A percentile compares a stretch with the other conserved stretches of the same genome.
phyloP scores from a whole-genome alignment of 805 yeast species.

The Myxozyma geophila region DNA sequence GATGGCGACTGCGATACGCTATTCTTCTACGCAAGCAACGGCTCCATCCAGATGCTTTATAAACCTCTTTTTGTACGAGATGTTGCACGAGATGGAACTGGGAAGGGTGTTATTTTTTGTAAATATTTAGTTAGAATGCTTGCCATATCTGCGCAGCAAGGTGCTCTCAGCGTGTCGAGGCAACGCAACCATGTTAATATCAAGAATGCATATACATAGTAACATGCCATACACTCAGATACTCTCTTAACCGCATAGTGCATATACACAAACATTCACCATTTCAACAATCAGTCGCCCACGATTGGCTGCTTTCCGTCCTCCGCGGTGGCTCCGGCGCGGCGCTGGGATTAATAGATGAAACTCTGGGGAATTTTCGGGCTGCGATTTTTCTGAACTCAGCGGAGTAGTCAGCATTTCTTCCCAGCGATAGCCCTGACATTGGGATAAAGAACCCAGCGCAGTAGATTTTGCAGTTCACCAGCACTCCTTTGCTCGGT shows the following conservation, averaged over 20 bases:
- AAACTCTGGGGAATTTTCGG: conserved; percentile 10
- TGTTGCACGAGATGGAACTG: not conserved
- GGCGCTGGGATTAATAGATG: not conserved
- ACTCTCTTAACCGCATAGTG: too few relatives aligned
- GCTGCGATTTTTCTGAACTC: not conserved
- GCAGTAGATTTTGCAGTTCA: too few relatives aligned
- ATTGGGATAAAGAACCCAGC: not conserved
- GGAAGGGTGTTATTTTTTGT: too few relatives aligned
- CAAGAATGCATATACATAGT: too few relatives aligned
- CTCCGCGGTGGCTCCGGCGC: conserved; percentile 11
- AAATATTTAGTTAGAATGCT: too few relatives aligned
- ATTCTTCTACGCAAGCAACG: conserved; percentile 51
- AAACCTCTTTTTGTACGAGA: not conserved
- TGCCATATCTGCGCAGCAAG: too few relatives aligned
- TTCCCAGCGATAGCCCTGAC: not conserved
- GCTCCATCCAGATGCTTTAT: conserved; percentile 7
- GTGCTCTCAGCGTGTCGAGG: too few relatives aligned
- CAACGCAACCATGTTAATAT: too few relatives aligned
- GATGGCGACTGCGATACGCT: conserved; percentile 86
- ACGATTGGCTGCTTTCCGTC: not conserved
- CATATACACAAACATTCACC: not conserved
- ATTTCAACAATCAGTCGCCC: not conserved
- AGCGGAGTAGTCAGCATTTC: not conserved
- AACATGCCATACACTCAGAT: too few relatives aligned
- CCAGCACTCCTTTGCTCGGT: too few relatives aligned